phyloP scores from a whole-genome alignment of 768 basidiomycete genomes.

The Wakefieldia striispora region DNA sequence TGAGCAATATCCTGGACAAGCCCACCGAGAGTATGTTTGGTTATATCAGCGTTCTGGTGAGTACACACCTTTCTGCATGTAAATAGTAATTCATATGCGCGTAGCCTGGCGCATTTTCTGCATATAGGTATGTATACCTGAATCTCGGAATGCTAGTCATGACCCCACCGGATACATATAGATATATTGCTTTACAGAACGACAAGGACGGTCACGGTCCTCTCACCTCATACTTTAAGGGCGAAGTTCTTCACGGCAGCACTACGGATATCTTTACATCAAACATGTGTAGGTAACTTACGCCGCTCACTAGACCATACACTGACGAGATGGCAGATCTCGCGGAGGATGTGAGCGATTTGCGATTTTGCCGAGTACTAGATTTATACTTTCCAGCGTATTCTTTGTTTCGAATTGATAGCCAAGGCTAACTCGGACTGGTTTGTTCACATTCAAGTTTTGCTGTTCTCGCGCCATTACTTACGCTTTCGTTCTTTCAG shows the following conservation, averaged over 20 bases:
- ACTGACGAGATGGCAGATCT: conserved; percentile 53
- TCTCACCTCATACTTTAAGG: conserved; percentile 95
- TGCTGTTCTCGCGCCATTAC: not conserved
- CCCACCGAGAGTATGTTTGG: conserved; percentile 88
- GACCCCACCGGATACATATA: conserved; percentile 19
- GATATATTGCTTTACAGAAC: conserved; percentile 88
- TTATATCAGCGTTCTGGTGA: conserved; percentile 91
- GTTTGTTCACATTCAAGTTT: conserved; percentile 41
- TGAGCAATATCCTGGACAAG: conserved; percentile 88
- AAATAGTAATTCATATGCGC: conserved; percentile 8
- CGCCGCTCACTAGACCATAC: not conserved
- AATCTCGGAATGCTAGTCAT: not conserved
- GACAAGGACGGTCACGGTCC: conserved; percentile 80
- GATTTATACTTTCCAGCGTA: conserved; percentile 52
- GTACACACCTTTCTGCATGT: conserved; percentile 13
- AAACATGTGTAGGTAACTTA: conserved; percentile 77
- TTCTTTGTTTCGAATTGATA: conserved; percentile 77
- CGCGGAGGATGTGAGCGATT: conserved; percentile 73
- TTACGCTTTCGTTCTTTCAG: conserved; percentile 40
- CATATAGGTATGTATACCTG: conserved; percentile 53
- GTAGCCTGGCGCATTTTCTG: conserved; percentile 92
- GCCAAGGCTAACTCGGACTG: conserved; percentile 78
- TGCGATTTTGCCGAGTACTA: not conserved
- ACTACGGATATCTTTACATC: conserved; percentile 93
- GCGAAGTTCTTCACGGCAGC: conserved; percentile 80